These are phyloP conservation scores for Aegle marmelos DNA, from an alignment of 345 rosid species.

Conservation along the genomic window DNA sequence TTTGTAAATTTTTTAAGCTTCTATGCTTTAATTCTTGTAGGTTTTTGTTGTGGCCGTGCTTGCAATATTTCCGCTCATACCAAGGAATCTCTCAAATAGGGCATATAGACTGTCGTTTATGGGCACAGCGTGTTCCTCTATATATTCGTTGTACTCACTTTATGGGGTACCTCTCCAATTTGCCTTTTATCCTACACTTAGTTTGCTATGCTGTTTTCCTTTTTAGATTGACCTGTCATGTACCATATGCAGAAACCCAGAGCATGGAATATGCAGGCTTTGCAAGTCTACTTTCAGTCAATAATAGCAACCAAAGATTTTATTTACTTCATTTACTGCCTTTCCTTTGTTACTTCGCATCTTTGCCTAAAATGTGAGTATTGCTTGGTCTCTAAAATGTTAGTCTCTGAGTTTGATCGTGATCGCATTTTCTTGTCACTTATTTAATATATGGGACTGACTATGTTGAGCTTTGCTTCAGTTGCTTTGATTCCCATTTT, in stretches of 20 bases:
- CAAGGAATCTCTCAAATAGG: constrained; percentile 68
- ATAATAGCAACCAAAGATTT: constrained; percentile 86
- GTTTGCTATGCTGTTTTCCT: constrained; percentile 4
- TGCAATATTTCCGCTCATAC: constrained; percentile 80
- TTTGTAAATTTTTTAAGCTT: constrained; percentile 4
- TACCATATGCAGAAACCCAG: constrained; percentile 66
- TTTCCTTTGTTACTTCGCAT: constrained; percentile 81
- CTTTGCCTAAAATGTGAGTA: constrained; percentile 86
- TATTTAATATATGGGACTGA: constrained; percentile 7
- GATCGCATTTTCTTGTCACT: neutral
- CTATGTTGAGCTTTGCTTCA: constrained; percentile 28
- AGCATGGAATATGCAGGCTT: constrained; percentile 84
- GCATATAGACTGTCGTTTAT: constrained; percentile 86
- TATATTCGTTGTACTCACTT: constrained; percentile 80
- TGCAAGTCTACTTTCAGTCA: constrained; percentile 84
- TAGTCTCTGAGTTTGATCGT: neutral
- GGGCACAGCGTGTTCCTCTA: constrained; percentile 89
- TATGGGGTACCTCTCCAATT: constrained; percentile 63
- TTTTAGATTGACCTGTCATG: constrained; percentile 13
- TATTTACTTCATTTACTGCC: constrained; percentile 86
- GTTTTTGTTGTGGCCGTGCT: constrained; percentile 84
- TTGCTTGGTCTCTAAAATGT: constrained; percentile 4
- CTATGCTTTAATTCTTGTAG: constrained; percentile 40
- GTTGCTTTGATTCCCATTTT: constrained; percentile 91
- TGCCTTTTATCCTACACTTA: constrained; percentile 14